These are phyloP conservation scores for Ottelia alismoides DNA, from an alignment of 106 monocot genomes.

Conservation along the genomic window DNA sequence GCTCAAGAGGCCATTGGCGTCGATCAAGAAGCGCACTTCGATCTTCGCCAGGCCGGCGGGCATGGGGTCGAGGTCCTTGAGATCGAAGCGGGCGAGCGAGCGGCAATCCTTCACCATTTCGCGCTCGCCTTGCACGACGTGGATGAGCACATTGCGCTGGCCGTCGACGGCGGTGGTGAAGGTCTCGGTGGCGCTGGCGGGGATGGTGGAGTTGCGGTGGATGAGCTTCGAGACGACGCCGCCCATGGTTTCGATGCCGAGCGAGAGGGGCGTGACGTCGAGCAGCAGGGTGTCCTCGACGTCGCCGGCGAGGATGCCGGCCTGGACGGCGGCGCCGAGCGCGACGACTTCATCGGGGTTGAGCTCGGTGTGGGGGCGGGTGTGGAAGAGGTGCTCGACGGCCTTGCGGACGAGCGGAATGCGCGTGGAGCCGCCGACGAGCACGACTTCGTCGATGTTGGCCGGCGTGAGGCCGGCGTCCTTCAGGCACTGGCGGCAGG, in stretches of 20 bases:
- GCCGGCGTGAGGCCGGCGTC: not conserved
- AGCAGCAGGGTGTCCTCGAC: constrained; percentile 7
- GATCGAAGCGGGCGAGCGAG: constrained; percentile 1
- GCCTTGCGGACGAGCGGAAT: constrained; percentile 1
- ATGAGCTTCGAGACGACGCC: constrained; percentile 8
- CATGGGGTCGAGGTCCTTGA: not conserved
- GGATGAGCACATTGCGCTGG: constrained; percentile 1
- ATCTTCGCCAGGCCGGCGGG: constrained; percentile 1
- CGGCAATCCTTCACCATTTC: constrained; percentile 3
- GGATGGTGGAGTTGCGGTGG: constrained; percentile 1
- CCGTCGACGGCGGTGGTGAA: constrained; percentile 5
- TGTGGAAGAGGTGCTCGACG: not conserved
- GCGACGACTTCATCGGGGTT: constrained; percentile 11
- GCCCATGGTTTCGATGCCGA: constrained; percentile 2
- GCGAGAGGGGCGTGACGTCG: too few species aligned
- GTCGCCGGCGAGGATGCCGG: constrained; percentile 1
- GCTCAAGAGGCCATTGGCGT: constrained; percentile 6
- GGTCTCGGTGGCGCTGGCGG: constrained; percentile 2
- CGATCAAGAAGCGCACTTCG: constrained; percentile 2
- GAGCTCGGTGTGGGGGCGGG: constrained; percentile 1
- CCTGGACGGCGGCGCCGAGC: constrained; percentile 7
- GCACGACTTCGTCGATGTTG: constrained; percentile 1
- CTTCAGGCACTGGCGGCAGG: not conserved
- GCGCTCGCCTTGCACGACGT: constrained; percentile 3
- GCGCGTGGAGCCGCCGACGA: constrained; percentile 3